Conservation (phyloP, 2,329 filamentous ascomycete species). For the Harringtonia aguacate region DNA sequence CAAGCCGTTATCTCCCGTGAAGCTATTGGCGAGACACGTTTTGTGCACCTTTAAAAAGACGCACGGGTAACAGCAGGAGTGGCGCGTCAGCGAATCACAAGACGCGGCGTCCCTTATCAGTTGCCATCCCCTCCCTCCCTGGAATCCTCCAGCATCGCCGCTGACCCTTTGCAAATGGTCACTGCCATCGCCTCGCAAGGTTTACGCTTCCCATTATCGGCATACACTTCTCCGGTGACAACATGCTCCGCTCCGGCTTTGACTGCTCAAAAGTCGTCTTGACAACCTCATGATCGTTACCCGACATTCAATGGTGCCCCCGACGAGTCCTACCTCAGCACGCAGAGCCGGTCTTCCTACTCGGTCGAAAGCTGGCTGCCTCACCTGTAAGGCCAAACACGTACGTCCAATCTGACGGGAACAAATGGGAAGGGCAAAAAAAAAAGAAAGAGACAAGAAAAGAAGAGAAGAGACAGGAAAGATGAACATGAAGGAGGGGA, state of each 20-base stretch:
- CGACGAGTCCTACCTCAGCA: conserved; percentile 1
- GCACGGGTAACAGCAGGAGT: not conserved
- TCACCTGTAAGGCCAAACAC: conserved; percentile 7
- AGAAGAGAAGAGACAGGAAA: no score
- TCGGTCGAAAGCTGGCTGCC: conserved; percentile 5
- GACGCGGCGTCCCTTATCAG: not conserved
- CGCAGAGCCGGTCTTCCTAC: conserved; percentile 7
- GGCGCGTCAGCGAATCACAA: not conserved
- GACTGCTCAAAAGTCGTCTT: not conserved
- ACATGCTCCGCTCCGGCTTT: not conserved
- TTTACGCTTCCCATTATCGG: no score
- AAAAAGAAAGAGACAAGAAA: not conserved
- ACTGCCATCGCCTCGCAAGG: not conserved
- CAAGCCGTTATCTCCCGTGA: no score
- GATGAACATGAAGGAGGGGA: no score
- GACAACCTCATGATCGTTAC: not conserved
- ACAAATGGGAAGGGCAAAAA: not conserved
- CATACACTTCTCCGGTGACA: not conserved
- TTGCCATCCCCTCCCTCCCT: not conserved
- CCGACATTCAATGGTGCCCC: conserved; percentile 1
- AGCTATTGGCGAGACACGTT: no score
- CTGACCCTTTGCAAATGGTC: not conserved
- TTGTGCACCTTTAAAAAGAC: not conserved
- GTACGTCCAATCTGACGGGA: not conserved
- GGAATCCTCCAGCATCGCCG: not conserved